Evolutionary conservation across 805 yeast species (phyloP).

Genomic region (Priceomyces medius): DNA sequence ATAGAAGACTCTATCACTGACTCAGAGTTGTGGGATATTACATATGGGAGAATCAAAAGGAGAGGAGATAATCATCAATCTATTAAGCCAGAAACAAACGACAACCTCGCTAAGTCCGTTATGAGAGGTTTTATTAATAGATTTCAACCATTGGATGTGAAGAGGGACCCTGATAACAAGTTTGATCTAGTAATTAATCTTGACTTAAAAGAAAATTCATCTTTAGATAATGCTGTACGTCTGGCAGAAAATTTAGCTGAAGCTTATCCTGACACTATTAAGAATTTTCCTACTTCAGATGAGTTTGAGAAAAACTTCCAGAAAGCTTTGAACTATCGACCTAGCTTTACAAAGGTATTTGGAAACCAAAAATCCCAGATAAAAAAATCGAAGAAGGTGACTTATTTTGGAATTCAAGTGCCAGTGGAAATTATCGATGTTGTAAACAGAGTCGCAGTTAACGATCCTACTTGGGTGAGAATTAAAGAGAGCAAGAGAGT

Average conservation of each 20-base stretch:
- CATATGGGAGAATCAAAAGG: slow-evolving; percentile 55
- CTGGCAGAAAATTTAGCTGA: slow-evolving; percentile 39
- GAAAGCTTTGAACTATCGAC: slow-evolving; percentile 53
- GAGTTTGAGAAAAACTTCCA: slow-evolving; percentile 48
- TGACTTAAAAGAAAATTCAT: slow-evolving; percentile 37
- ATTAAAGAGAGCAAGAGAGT: slow-evolving; percentile 36
- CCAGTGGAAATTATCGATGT: slow-evolving; percentile 12
- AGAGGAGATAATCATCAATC: slow-evolving; percentile 92
- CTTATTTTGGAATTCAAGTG: slow-evolving; percentile 48
- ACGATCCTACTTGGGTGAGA: slow-evolving; percentile 17
- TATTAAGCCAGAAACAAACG: slow-evolving; percentile 56
- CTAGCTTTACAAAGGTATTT: slow-evolving; percentile 44
- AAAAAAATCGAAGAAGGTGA: slow-evolving; percentile 22
- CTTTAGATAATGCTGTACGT: slow-evolving; percentile 47
- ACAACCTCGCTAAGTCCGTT: slow-evolving; percentile 52
- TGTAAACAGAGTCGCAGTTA: slow-evolving; percentile 8
- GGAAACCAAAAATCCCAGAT: slow-evolving; percentile 2
- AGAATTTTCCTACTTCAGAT: slow-evolving; percentile 39
- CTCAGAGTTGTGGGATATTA: slow-evolving; percentile 46
- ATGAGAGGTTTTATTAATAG: slow-evolving; percentile 73
- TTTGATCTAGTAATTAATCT: slow-evolving; percentile 70
- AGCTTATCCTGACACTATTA: slow-evolving; percentile 31
- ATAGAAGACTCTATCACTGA: slow-evolving; percentile 34
- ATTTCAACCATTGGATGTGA: slow-evolving; percentile 57
- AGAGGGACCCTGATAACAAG: slow-evolving; percentile 54